Evolutionary conservation across 2,329 filamentous ascomycete genomes (phyloP), one percentile per base, ranked within the genome.

Genomic region (Exophiala oligosperma): DNA sequence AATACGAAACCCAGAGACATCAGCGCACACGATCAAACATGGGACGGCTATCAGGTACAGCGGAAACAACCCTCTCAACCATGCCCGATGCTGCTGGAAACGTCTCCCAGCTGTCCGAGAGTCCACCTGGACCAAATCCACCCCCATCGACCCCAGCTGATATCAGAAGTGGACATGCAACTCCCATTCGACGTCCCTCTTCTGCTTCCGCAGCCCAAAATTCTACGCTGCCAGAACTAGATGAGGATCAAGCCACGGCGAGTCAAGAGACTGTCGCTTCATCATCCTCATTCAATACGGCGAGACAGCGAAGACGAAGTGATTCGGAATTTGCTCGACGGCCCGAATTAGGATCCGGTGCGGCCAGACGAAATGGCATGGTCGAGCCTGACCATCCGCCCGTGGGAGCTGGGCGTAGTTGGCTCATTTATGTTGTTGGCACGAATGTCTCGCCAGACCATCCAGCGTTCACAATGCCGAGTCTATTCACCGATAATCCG

Each of bases 351-450:
- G 84, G 85, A 3, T 82, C 84, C 32, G 85, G 84, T 49, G 81
- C 84, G 24, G 80, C 84, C 9, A 77, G 85, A 35, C 79, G 85
- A 44, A 86, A 87, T 68, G 85, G 85, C 21, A 81, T 88, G 17
- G 85, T 88, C 60, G 82, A 84, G 60, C 83, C 84, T 23, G 79
- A 84, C 56, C 77, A 79, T 47, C 70, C 76, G 54, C 69, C 74
- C 8, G 72, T 74, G 43, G 74, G 76, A 57, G 79, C 77, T 54
- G 84, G 83, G 54, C 76, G 86, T 64, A 89, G 85, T 71, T 89
- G 86, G 86, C 81, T 89, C 66, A 88, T 89, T 53, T 89, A 89
- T 68, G 85, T 89, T 7, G 81, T 89, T 52, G 86, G 86, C 46
- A 86, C 86, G 43, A 88, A 86, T 64, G 83, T 88, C 53, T 85